These are phyloP conservation scores for Coprinellus micaceus DNA, from an alignment of 768 basidiomycete genomes.

Conservation along the genomic window DNA sequence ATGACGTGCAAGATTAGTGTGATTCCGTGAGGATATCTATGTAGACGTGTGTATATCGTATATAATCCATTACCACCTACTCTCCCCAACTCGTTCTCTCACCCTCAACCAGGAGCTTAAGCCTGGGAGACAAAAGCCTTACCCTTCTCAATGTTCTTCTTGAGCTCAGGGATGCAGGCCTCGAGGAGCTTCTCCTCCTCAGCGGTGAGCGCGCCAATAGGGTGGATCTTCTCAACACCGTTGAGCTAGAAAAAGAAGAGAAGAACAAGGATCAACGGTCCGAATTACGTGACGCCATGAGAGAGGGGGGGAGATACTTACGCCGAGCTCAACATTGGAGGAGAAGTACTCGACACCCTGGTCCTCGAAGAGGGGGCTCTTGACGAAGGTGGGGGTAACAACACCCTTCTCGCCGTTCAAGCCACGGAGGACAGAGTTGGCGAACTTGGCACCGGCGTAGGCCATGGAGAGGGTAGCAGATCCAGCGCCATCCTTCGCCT, in stretches of 20 bases:
- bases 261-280: constrained; percentile 7
- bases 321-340: constrained; percentile 89
- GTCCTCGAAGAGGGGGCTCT: constrained; percentile 79
- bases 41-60: too few relatives aligned
- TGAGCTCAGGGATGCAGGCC: constrained; percentile 86
- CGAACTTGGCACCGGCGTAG: constrained; percentile 90
- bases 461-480: constrained; percentile 96
- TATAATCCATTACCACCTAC: too few relatives aligned
- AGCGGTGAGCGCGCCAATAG: constrained; percentile 71
- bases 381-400: constrained; percentile 81
- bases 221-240: constrained; percentile 92
- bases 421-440: constrained; percentile 76
- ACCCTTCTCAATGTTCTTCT: constrained; percentile 99
- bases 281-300: background rate
- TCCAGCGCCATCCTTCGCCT: constrained; percentile 95
- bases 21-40: too few relatives aligned
- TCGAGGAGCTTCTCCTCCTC: constrained; percentile 85
- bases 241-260: constrained; percentile 43
- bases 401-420: constrained; percentile 87
- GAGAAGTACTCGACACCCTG: constrained; percentile 95
- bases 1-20: too few relatives aligned
- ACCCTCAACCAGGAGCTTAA: background rate
- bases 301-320: constrained; percentile 39
- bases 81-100: too few relatives aligned
- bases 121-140: constrained; percentile 54